Percentiles rank a stretch among this genome's conserved stretches.
These are phyloP conservation scores for Apiotrichum gracile DNA, from an alignment of 1,284 basidiomycete genomes.

Conservation along the genomic window DNA sequence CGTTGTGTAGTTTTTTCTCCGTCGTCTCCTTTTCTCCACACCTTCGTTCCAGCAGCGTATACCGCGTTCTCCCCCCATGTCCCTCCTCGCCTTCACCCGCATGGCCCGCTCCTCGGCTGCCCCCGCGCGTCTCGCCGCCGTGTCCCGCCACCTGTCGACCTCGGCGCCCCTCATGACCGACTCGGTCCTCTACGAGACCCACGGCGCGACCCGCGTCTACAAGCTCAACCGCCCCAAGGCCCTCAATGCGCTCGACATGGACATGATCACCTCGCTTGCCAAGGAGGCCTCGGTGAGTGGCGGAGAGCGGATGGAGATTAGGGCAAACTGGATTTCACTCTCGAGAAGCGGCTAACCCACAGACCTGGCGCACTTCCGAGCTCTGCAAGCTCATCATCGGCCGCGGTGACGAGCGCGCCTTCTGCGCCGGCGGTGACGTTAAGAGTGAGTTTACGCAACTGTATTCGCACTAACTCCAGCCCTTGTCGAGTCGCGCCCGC, in stretches of 20 bases:
- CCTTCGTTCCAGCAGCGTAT: no score
- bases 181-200: constrained; percentile 21
- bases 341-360: background rate
- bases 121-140: constrained; percentile 21
- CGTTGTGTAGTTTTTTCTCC: background rate
- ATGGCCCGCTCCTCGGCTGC: constrained; percentile 15
- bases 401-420: constrained; percentile 69
- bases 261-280: constrained; percentile 72
- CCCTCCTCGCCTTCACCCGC: constrained; percentile 14
- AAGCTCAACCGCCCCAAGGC: constrained; percentile 67
- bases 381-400: constrained; percentile 72
- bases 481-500: constrained; percentile 17
- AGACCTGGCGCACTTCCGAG: constrained; percentile 76
- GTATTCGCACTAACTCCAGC: background rate
- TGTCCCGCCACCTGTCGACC: constrained; percentile 31
- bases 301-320: no score
- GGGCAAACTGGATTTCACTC: background rate
- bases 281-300: constrained; percentile 44
- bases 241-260: constrained; percentile 77
- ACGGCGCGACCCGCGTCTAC: constrained; percentile 28
- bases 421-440: constrained; percentile 95
- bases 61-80: constrained; percentile 17
- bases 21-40: background rate
- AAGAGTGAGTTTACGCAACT: constrained; percentile 22
- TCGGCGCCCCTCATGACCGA: constrained; percentile 18